Conservation (phyloP, 2,329 filamentous ascomycete genomes). For the Periglandula ipomoeae region DNA sequence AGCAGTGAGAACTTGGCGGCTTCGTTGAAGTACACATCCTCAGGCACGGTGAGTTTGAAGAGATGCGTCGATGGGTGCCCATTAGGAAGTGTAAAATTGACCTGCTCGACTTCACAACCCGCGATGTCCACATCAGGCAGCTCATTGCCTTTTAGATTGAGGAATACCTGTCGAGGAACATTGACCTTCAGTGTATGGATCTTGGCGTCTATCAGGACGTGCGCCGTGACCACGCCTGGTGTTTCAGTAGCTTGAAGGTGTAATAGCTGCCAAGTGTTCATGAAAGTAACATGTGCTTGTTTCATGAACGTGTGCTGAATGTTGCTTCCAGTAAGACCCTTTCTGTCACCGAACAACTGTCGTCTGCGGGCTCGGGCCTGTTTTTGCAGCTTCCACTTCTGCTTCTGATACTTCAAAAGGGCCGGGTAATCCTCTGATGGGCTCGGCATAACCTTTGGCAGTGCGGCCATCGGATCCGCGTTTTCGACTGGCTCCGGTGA, state of each 20-base stretch:
- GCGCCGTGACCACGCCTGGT: constrained; percentile 79
- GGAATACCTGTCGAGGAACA: constrained; percentile 79
- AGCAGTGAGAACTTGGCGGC: constrained; percentile 71
- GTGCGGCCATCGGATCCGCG: constrained; percentile 67
- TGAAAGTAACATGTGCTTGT: constrained; percentile 82
- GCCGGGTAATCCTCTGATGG: constrained; percentile 79
- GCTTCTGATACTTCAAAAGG: constrained; percentile 90
- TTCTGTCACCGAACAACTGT: constrained; percentile 86
- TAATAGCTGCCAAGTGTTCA: constrained; percentile 89
- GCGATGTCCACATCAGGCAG: constrained; percentile 81
- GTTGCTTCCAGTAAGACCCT: constrained; percentile 39
- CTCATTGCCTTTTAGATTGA: constrained; percentile 83
- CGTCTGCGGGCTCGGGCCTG: constrained; percentile 76
- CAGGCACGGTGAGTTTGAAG: constrained; percentile 85
- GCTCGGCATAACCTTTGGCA: constrained; percentile 77
- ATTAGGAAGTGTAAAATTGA: constrained; percentile 87
- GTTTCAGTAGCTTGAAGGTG: constrained; percentile 76
- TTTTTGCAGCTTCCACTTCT: constrained; percentile 98
- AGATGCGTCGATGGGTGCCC: constrained; percentile 89
- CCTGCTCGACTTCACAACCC: constrained; percentile 83
- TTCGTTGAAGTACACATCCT: constrained; percentile 80
- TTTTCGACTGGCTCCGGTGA: constrained; percentile 59
- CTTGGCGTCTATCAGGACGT: constrained; percentile 88
- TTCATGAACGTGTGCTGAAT: constrained; percentile 73
- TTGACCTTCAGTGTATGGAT: constrained; percentile 82